Conservation (phyloP, 805 yeast genomes). For the Candida insectalens region DNA sequence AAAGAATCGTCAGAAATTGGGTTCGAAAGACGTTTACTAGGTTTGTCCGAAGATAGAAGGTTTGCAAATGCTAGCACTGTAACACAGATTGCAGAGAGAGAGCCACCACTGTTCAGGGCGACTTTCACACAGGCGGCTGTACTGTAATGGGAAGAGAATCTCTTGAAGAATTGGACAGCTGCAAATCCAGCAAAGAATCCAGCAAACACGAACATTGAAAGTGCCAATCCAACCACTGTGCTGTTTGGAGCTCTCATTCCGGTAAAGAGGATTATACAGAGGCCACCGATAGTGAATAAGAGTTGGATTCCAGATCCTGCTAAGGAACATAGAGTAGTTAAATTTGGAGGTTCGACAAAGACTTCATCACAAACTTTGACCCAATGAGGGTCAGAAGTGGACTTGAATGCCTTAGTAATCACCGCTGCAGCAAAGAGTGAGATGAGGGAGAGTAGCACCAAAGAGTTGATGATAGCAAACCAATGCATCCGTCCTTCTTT, state of each 20-base stretch:
- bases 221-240: constrained; percentile 51
- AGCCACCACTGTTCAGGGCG: constrained; percentile 38
- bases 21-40: constrained; percentile 66
- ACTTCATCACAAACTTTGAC: constrained; percentile 44
- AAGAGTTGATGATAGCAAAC: constrained; percentile 65
- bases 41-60: constrained; percentile 64
- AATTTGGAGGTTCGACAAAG: constrained; percentile 38
- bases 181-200: constrained; percentile 69
- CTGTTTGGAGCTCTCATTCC: constrained; percentile 55
- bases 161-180: constrained; percentile 53
- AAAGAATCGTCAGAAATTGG: constrained; percentile 36
- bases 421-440: constrained; percentile 59
- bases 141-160: constrained; percentile 34
- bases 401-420: constrained; percentile 41
- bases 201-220: constrained; percentile 53
- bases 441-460: constrained; percentile 52
- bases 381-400: constrained; percentile 28
- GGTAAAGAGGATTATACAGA: constrained; percentile 46
- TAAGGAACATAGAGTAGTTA: constrained; percentile 42
- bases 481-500: constrained; percentile 56
- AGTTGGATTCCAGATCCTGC: constrained; percentile 72
- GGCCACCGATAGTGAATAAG: constrained; percentile 52
- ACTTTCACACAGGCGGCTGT: constrained; percentile 23
- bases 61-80: constrained; percentile 47
- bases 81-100: constrained; percentile 38